phyloP scores from a whole-genome alignment of 2,329 filamentous ascomycete genomes.

The Aurifilum marmelostoma region DNA sequence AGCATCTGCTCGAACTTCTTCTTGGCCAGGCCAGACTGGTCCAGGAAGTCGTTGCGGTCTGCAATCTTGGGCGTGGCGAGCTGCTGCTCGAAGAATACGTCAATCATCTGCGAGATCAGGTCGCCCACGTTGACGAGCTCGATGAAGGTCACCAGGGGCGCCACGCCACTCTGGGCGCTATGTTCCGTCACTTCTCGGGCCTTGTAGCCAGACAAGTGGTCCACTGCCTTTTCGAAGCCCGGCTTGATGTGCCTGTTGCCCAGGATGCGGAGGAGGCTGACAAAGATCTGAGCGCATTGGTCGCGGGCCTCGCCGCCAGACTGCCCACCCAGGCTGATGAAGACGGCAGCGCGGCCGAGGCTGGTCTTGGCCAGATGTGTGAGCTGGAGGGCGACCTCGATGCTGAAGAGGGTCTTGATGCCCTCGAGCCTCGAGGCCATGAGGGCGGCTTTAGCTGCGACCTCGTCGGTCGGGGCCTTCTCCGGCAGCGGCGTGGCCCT shows the following conservation, averaged over 20 bases:
- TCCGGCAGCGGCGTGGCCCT: constrained; percentile 50
- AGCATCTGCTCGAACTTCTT: constrained; percentile 99
- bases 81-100: constrained; percentile 98
- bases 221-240: constrained; percentile 93
- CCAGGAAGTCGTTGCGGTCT: constrained; percentile 92
- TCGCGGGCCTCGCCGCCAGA: constrained; percentile 81
- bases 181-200: constrained; percentile 79
- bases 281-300: constrained; percentile 89
- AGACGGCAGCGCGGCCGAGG: constrained; percentile 81
- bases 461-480: constrained; percentile 83
- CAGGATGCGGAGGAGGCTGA: constrained; percentile 79
- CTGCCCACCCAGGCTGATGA: constrained; percentile 79
- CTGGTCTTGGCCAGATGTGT: constrained; percentile 88
- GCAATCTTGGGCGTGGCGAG: constrained; percentile 79
- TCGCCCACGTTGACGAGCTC: constrained; percentile 98
- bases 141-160: constrained; percentile 91
- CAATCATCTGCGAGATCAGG: constrained; percentile 97
- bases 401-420: constrained; percentile 93
- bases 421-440: constrained; percentile 95
- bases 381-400: constrained; percentile 88
- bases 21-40: constrained; percentile 90
- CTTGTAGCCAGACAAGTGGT: constrained; percentile 88
- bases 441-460: constrained; percentile 95
- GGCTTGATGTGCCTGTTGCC: constrained; percentile 85
- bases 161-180: constrained; percentile 69